These are phyloP conservation scores for Carallia pectinifolia DNA, from an alignment of 345 rosid species.

Conservation along the genomic window DNA sequence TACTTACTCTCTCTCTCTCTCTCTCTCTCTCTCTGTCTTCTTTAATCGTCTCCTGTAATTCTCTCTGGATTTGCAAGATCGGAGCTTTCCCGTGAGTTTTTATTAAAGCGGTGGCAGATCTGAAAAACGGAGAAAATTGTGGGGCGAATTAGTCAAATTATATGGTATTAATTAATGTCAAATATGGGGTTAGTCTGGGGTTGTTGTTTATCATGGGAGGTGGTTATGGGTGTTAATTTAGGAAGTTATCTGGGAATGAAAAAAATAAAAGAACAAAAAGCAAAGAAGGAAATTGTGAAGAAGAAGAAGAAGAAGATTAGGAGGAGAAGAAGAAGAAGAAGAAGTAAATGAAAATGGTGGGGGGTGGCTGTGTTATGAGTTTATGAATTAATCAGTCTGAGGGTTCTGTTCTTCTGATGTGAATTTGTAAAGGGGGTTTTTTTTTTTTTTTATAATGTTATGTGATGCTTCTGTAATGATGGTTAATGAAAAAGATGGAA, in stretches of 20 bases:
- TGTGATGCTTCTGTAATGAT: no score
- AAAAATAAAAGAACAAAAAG: not conserved
- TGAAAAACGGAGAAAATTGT: constrained; percentile 7
- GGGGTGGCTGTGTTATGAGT: no score
- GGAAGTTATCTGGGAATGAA: not conserved
- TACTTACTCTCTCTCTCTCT: not conserved
- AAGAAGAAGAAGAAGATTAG: no score
- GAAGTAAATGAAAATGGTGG: no score
- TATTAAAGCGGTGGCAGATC: constrained; percentile 12
- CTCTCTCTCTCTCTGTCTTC: not conserved
- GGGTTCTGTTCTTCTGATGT: no score
- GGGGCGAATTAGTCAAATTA: constrained; percentile 11
- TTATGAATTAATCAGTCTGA: no score
- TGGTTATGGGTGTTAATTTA: not conserved
- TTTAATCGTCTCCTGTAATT: not conserved
- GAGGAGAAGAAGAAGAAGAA: no score
- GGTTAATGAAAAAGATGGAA: no score
- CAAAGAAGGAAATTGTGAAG: not conserved
- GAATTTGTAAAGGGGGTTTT: no score
- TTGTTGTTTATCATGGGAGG: not conserved
- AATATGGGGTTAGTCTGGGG: not conserved
- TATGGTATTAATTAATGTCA: not conserved
- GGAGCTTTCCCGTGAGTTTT: constrained; percentile 7
- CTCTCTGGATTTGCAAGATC: not conserved
- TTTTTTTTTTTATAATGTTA: no score